Base-by-base conservation (phyloP, 2,329 filamentous ascomycete species). In the Cladosporium sp. region DNA sequence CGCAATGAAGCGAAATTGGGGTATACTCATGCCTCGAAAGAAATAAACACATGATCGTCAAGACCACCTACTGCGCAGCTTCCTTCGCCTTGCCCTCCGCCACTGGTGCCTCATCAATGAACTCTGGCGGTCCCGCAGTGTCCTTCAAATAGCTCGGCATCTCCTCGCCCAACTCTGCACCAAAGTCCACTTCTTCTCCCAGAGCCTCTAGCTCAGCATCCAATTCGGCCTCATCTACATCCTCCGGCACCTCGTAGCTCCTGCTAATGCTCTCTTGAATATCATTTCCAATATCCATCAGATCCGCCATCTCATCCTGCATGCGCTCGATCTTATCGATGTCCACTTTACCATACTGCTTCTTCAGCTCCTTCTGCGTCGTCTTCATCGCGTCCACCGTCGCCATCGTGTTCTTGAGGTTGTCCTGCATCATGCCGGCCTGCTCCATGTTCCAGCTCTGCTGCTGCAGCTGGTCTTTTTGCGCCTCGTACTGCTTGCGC, bases 371-470 rank as follows among this genome's bases (percentile, higher is more conserved):
- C 82, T 97, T 97, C 74, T 95, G 97, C 28, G 94, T 97, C 1
- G 91, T 93, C 86, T 97, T 96, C 87, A 99, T 94, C 12, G 94
- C 93, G 78, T 98, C 94, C 53, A 98, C 93, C 31, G 95, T 97
- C 21, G 93, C 96, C 93, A 97, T 97, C 69, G 95, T 94, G 79
- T 98, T 98, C 79, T 96, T 95, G 62, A 99, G 86, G 76, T 98
- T 98, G 81, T 98, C 94, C 82, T 96, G 93, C 94, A 98, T 97
- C 86, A 93, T 96, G 77, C 91, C 91, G 3, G 94, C 93, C 80
- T 97, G 93, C 81, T 98, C 93, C 93, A 99, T 97, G 81, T 98
- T 98, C 93, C 93, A 98, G 26, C 92, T 92, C 81, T 99, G 95
- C 70, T 90, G 86, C 80, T 96, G 91, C 63, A 98, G 88, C 80